Evolutionary conservation across 2,329 filamentous ascomycete genomes (phyloP), one percentile per base, ranked within the genome.

Genomic region (Pseudogymnoascus sp.): DNA sequence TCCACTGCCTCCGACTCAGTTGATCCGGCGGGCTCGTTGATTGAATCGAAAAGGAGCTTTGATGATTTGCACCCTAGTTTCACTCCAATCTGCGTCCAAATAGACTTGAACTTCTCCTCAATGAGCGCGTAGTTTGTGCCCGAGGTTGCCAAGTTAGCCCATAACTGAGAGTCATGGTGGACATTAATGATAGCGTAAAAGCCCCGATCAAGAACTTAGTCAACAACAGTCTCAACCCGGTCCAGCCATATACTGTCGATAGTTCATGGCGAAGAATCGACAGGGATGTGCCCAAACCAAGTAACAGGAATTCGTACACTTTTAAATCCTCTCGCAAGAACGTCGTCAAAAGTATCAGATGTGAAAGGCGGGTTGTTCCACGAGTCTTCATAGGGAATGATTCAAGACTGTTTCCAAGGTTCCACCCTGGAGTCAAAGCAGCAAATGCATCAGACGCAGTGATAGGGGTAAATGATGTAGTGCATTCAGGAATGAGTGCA

Each of bases 81-180:
- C 2, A 74, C 75, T 12, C 77, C 82, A 65, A 85, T 83, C 68
- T 86, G 83, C 21, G 78, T 75, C 84, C 83, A 86, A 1, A 84
- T 75, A 8, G 75, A 73, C 28, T 79, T 78, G 65, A 86, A 82
- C 65, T 80, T 80, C 66, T 84, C 81, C 67, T 85, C 79, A 10
- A 86, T 83, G 66, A 75, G 71, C 0, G 78, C 78, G 2, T 78
- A 65, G 66, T 84, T 82, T 0, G 80, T 79, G 4, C 71, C 74
- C 0, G 74, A 40, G 0, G 73, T 69, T 1, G 78, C 78, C 4
- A 82, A 73, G 68, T 85, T 82, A 4, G 80, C 80, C 83, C 83
- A 86, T 21, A 77, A 74, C 81, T 79, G 83, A 7, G 79, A 81
- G 67, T 86, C 83, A 64, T 86, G 83, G 65, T 86, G 84, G 4